Conservation (phyloP, 2,329 filamentous ascomycete species). For the Chrysoporthe puriensis region DNA sequence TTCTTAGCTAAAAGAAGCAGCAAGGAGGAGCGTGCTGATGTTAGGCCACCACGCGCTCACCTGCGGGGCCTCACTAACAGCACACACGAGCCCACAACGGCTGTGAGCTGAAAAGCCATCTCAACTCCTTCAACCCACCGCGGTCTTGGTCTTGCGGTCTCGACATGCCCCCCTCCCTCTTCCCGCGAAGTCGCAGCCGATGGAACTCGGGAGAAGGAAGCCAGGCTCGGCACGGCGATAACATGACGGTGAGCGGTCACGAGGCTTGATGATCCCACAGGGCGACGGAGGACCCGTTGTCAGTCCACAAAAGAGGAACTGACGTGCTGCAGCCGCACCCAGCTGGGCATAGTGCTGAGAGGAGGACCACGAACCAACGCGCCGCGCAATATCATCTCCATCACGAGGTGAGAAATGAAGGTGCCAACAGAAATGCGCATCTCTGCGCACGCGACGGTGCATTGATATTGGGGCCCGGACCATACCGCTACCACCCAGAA, state of each 20-base stretch:
- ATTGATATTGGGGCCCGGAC: neutral
- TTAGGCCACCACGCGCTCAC: neutral
- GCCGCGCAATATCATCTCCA: conserved; percentile 26
- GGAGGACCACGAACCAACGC: conserved; percentile 17
- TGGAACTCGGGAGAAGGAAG: neutral
- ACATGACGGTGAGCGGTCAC: conserved; percentile 1
- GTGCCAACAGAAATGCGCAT: neutral
- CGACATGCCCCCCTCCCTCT: neutral
- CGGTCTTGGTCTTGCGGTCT: neutral
- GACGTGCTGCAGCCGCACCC: neutral
- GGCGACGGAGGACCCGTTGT: neutral
- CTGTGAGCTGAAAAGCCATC: neutral
- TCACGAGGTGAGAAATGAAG: conserved; percentile 19
- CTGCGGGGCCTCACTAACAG: neutral
- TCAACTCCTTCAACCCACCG: conserved; percentile 7
- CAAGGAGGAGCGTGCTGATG: neutral
- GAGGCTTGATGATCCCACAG: conserved; percentile 11
- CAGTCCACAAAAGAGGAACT: conserved; percentile 3
- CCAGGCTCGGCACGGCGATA: neutral
- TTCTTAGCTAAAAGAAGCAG: conserved; percentile 20
- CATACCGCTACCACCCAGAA: neutral
- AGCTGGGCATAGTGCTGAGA: conserved; percentile 26
- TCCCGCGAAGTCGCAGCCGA: neutral
- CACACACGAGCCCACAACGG: neutral
- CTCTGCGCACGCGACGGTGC: neutral